Percentiles rank a stretch among this genome's conserved stretches.
Conservation (phyloP, 1,139 yeast genomes). For the Pichia sp. region DNA sequence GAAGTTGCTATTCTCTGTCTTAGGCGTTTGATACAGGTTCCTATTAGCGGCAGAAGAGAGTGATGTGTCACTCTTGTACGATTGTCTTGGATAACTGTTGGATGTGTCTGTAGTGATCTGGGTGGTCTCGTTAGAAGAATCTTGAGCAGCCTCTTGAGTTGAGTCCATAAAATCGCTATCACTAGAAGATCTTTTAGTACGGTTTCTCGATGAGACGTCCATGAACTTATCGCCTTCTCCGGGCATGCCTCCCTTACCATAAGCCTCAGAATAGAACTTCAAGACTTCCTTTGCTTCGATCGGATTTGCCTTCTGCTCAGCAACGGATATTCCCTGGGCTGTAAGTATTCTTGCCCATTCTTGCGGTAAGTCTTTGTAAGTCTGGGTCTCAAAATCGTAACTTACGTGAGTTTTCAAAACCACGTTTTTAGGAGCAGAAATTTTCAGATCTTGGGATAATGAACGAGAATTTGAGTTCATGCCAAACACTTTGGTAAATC, state of each 20-base stretch:
- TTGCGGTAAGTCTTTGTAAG: conserved; percentile 83
- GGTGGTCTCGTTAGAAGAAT: conserved; percentile 10
- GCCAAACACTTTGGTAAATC: conserved; percentile 42
- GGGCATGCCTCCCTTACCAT: conserved; percentile 35
- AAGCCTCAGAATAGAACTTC: conserved; percentile 72
- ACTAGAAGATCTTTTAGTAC: conserved; percentile 36
- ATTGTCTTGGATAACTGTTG: conserved; percentile 1
- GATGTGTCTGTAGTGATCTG: conserved; percentile 7
- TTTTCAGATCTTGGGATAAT: conserved; percentile 46
- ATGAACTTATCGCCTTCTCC: conserved; percentile 56
- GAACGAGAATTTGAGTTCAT: conserved; percentile 36
- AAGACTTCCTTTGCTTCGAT: conserved; percentile 66
- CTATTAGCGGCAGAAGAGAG: conserved; percentile 4
- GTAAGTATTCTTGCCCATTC: conserved; percentile 85
- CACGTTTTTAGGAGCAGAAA: conserved; percentile 86
- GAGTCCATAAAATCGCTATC: conserved; percentile 18
- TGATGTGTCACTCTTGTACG: conserved; percentile 10
- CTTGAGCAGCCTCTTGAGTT: conserved; percentile 15
- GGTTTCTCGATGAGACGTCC: conserved; percentile 35
- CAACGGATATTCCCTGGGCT: conserved; percentile 80
- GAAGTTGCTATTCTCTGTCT: conserved; percentile 3
- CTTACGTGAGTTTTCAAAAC: conserved; percentile 94
- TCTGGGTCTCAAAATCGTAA: conserved; percentile 74
- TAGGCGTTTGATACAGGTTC: conserved; percentile 8
- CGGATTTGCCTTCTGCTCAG: conserved; percentile 86